phyloP scores from a whole-genome alignment of 2,329 filamentous ascomycete genomes.

The Dactylella cylindrospora region DNA sequence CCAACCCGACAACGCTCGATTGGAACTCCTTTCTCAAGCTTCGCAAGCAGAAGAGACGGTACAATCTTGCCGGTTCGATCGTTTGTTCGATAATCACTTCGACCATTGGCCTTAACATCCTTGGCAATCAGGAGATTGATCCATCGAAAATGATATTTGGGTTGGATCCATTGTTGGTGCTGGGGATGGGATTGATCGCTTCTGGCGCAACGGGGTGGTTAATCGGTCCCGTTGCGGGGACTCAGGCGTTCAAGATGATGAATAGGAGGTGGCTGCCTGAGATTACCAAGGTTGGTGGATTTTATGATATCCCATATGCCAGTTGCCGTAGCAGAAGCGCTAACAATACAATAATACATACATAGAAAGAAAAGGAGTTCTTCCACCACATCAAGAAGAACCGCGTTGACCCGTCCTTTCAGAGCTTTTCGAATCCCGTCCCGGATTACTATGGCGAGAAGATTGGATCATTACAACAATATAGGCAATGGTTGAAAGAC shows the following conservation, averaged over 20 bases:
- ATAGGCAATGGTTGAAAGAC: constrained; percentile 94
- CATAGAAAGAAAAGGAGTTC: constrained; percentile 87
- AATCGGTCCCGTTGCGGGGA: constrained; percentile 78
- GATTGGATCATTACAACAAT: constrained; percentile 87
- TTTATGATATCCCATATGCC: not conserved
- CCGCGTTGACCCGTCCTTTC: constrained; percentile 85
- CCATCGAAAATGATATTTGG: constrained; percentile 70
- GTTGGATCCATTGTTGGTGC: constrained; percentile 81
- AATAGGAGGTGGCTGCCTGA: constrained; percentile 70
- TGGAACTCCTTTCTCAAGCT: constrained; percentile 95
- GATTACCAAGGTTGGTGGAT: constrained; percentile 65
- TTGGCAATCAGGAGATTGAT: constrained; percentile 73
- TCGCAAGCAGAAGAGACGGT: constrained; percentile 78
- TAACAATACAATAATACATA: not conserved
- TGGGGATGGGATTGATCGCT: constrained; percentile 76
- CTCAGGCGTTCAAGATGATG: constrained; percentile 72
- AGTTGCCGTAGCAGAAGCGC: not conserved
- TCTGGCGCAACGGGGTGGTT: constrained; percentile 86
- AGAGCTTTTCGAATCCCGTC: constrained; percentile 86
- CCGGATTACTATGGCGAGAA: constrained; percentile 99
- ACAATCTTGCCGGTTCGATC: constrained; percentile 77
- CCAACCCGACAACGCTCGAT: constrained; percentile 57
- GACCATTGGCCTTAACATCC: constrained; percentile 63
- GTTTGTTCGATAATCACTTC: constrained; percentile 65
- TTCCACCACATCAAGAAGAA: constrained; percentile 88